Base-by-base conservation (phyloP, 345 rosid species). In the Kernera saxatilis region DNA sequence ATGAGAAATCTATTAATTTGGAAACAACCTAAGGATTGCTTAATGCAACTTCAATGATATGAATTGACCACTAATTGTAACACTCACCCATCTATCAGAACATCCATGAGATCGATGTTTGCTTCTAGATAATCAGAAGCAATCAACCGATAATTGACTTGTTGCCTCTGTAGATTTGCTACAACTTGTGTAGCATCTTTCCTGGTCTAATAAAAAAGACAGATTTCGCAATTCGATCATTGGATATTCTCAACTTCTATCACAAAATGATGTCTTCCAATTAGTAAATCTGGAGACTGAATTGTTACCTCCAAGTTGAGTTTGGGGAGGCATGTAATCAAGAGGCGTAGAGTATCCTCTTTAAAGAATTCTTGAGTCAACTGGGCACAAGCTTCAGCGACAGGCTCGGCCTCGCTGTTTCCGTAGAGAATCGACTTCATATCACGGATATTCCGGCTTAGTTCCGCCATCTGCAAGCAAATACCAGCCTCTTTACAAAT, bases 171-270 rank as follows among this genome's bases (percentile, higher is more conserved):
- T 60, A 94, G 81, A 84, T 94, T 94, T 32, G 99, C 99, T 59
- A 92, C 96, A 72, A 94, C 92, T 82, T 91, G 98, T 21, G 99
- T 94, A 68, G 93, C 96, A 87, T 94, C 99, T 83, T 90, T 94
- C 59, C 97, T 84, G 4, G 99, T 77, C 99, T 94, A 86, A 46
- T 9, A 8, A 43, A n/a, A 62, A 22, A 25, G 8, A 65, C 25
- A 18, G 33, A 27, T 17, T 49, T 58, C 5, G 2, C 3, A 59
- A 43, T 13, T 17, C 21, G 44, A 53, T 1, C 52, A 41, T 35
- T 11, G 8, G 29, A 30, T 13, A 33, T 21, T 8, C 30, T 54
- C 23, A 6, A 52, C n/a, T 6, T 22, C 0, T 43, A 48, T 11
- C 26, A 3, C 27, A 27, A 12, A 52, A 41, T 21, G 50, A 1